A percentile compares a stretch with the other conserved stretches of the same genome.
Evolutionary conservation across 495 filamentous ascomycete species (phyloP).

Genomic region (Penicillium desertorum): DNA sequence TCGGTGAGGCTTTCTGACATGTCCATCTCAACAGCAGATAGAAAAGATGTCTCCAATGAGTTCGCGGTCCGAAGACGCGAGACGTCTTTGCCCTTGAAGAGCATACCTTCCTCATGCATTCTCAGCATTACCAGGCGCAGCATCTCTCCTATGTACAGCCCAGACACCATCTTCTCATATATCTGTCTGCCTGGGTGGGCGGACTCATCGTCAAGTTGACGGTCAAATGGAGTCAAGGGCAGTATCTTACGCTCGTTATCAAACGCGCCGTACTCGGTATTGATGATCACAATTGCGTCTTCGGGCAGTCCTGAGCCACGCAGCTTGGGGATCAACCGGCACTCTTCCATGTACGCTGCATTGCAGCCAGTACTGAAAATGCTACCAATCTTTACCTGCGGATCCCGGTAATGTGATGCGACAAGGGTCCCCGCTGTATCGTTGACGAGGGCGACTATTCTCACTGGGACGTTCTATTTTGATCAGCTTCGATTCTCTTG

Average conservation of each 20-base stretch:
- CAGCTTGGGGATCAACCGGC: constrained; percentile 80
- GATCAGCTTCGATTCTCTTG: background rate
- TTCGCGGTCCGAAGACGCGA: constrained; percentile 64
- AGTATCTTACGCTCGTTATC: constrained; percentile 87
- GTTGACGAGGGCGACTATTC: constrained; percentile 84
- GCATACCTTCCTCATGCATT: constrained; percentile 30
- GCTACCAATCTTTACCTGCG: constrained; percentile 81
- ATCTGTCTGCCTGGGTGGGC: constrained; percentile 45
- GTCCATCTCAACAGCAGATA: constrained; percentile 77
- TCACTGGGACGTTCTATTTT: constrained; percentile 72
- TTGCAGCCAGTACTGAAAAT: constrained; percentile 98
- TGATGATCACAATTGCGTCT: constrained; percentile 84
- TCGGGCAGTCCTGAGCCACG: constrained; percentile 76
- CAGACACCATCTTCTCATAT: constrained; percentile 53
- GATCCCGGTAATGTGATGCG: constrained; percentile 85
- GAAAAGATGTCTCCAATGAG: constrained; percentile 76
- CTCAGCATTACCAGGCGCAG: constrained; percentile 43
- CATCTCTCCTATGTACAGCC: constrained; percentile 49
- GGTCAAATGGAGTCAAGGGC: constrained; percentile 48
- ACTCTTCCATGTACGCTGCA: constrained; percentile 91
- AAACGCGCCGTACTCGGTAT: constrained; percentile 97
- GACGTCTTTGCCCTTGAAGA: constrained; percentile 43
- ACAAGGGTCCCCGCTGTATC: constrained; percentile 95
- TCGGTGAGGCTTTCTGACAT: constrained; percentile 67
- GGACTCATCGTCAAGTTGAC: constrained; percentile 41